phyloP scores from a whole-genome alignment of 257 asterid genomes.

The Paulownia fortunei region DNA sequence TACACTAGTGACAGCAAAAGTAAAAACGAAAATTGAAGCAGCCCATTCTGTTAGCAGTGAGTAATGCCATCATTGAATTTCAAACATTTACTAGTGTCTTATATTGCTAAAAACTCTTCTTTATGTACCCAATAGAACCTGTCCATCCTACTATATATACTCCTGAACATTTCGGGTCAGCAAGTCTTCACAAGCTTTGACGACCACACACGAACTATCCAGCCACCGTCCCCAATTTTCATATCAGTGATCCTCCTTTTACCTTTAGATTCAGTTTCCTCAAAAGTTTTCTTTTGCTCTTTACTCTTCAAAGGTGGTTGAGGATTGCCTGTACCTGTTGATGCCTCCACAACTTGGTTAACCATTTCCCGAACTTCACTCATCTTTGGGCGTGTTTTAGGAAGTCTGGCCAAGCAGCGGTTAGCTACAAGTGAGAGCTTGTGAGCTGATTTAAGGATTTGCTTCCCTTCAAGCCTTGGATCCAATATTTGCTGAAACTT shows the following conservation, averaged over 20 bases:
- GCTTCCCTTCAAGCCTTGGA: constrained; percentile 75
- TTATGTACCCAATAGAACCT: too few relatives aligned
- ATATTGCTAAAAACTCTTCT: too few relatives aligned
- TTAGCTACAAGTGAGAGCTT: constrained; percentile 86
- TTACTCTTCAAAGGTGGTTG: constrained; percentile 50
- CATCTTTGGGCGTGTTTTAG: constrained; percentile 92
- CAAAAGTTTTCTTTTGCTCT: constrained; percentile 28
- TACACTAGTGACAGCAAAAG: too few relatives aligned
- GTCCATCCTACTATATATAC: too few relatives aligned
- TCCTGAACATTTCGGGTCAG: too few relatives aligned
- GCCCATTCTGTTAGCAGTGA: too few relatives aligned
- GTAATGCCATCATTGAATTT: too few relatives aligned
- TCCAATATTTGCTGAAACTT: constrained; percentile 82
- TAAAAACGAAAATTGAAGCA: too few relatives aligned
- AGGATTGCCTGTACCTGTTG: constrained; percentile 52
- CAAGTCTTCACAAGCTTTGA: constrained; percentile 59
- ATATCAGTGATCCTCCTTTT: constrained; percentile 59
- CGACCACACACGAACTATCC: constrained; percentile 64
- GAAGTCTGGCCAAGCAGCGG: constrained; percentile 75
- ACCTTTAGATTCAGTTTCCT: constrained; percentile 46
- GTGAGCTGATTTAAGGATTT: constrained; percentile 69
- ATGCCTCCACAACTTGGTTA: constrained; percentile 60
- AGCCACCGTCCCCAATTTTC: constrained; percentile 55
- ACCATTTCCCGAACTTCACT: constrained; percentile 85
- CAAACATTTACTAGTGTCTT: too few relatives aligned